Evolutionary conservation across 306 rosid species (phyloP).

Genomic region (Vigna reflexopilosa): DNA sequence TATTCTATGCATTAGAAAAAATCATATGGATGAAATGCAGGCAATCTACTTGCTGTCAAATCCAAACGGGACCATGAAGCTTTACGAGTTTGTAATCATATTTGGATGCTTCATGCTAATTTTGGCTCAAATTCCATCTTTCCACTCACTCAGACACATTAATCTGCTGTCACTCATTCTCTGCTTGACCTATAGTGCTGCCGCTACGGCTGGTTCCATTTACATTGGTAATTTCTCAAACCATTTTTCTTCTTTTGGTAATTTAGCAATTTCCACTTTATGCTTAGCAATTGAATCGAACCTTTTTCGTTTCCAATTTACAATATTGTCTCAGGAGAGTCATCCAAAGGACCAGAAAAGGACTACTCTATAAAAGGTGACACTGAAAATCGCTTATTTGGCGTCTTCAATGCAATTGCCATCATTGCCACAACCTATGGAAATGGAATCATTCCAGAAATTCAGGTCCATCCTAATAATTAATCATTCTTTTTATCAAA

Average conservation of each 20-base stretch:
- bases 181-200: slow-evolving; percentile 65
- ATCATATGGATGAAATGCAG: slow-evolving; percentile 46
- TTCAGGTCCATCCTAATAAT: slow-evolving; percentile 57
- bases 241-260: not conserved
- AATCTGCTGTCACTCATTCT: slow-evolving; percentile 66
- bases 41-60: slow-evolving; percentile 64
- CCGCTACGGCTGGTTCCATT: slow-evolving; percentile 69
- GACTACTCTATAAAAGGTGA: slow-evolving; percentile 70
- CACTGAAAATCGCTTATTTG: slow-evolving; percentile 54
- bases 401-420: slow-evolving; percentile 75
- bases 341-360: slow-evolving; percentile 71
- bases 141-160: slow-evolving; percentile 81
- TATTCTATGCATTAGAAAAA: not conserved
- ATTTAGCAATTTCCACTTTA: not conserved
- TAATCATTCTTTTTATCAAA: not conserved
- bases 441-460: slow-evolving; percentile 90
- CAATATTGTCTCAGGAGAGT: slow-evolving; percentile 48
- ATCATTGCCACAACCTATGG: slow-evolving; percentile 83
- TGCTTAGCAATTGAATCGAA: not conserved
- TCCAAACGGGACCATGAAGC: slow-evolving; percentile 66
- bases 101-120: slow-evolving; percentile 79
- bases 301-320: not conserved
- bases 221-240: slow-evolving; percentile 56
- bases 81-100: slow-evolving; percentile 68
- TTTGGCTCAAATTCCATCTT: slow-evolving; percentile 83